phyloP scores from a whole-genome alignment of 2,329 filamentous ascomycete genomes.

The Thielaviopsis euricoi region DNA sequence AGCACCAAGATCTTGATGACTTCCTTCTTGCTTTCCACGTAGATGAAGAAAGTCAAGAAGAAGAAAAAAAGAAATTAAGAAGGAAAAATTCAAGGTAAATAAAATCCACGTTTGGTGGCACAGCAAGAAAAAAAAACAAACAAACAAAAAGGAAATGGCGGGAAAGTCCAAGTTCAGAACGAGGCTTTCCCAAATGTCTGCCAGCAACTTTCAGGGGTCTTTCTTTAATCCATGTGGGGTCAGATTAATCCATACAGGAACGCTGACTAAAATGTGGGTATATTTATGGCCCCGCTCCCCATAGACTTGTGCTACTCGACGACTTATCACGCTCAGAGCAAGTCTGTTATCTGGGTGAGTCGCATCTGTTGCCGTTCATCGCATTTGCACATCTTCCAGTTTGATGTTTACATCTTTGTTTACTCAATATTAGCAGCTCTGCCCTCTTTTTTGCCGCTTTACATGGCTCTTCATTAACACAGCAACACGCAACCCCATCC shows the following conservation, averaged over 20 bases:
- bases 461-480: too few species aligned
- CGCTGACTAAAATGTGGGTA: too few species aligned
- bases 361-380: too few species aligned
- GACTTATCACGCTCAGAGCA: too few species aligned
- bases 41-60: slow-evolving; percentile 13
- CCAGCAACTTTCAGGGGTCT: not conserved
- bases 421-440: too few species aligned
- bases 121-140: not conserved
- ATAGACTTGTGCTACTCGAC: too few species aligned
- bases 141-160: not conserved
- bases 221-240: not conserved
- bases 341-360: too few species aligned
- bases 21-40: too few species aligned
- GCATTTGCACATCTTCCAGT: too few species aligned
- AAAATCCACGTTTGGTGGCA: slow-evolving; percentile 4
- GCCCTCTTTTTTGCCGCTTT: not conserved
- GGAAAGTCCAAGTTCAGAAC: not conserved
- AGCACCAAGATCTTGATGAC: slow-evolving; percentile 12
- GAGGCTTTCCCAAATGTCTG: not conserved
- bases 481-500: not conserved
- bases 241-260: not conserved
- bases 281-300: too few species aligned
- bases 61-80: slow-evolving; percentile 12
- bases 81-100: not conserved
- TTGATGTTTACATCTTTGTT: too few species aligned